A percentile compares a stretch with the other conserved stretches of the same genome.
Evolutionary conservation across 805 yeast genomes (phyloP).

Genomic region (Hemisphaericaspora nanyangensis): DNA sequence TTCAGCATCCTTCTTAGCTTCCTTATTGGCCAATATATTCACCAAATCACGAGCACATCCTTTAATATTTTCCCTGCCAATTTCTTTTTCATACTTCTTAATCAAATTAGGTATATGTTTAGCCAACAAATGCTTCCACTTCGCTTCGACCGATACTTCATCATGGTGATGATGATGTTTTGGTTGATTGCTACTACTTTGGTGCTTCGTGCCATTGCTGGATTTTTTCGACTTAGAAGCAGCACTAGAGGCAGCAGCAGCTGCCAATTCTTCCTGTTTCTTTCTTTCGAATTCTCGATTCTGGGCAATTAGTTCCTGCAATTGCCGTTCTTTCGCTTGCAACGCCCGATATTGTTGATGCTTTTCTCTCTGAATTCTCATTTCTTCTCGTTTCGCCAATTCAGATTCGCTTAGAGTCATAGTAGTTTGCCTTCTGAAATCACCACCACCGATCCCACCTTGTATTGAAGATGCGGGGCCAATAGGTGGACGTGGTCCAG

Average conservation of each 20-base stretch:
- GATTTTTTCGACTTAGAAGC: not conserved
- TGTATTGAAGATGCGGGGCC: not conserved
- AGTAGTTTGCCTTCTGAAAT: conserved; percentile 4
- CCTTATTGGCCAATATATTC: conserved; percentile 64
- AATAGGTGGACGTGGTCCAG: conserved; percentile 7
- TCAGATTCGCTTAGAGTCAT: conserved; percentile 14
- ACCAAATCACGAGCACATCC: conserved; percentile 78
- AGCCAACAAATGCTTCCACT: conserved; percentile 58
- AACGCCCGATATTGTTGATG: conserved; percentile 31
- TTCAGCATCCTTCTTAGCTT: conserved; percentile 44
- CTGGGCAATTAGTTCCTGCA: conserved; percentile 34
- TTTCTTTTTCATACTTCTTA: conserved; percentile 57
- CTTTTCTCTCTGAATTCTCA: conserved; percentile 26
- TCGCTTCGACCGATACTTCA: conserved; percentile 15
- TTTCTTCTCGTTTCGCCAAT: conserved; percentile 31
- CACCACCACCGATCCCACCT: not conserved
- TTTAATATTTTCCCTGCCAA: conserved; percentile 73
- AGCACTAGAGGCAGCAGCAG: conserved; percentile 3
- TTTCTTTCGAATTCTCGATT: conserved; percentile 17
- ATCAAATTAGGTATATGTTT: conserved; percentile 74
- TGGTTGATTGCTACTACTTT: not conserved
- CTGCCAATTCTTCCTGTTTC: conserved; percentile 4
- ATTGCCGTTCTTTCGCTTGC: conserved; percentile 29
- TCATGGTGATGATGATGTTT: not conserved
- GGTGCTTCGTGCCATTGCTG: not conserved